These are phyloP conservation scores for Metschnikowia reukaufii DNA, from an alignment of 805 yeast genomes.

Conservation along the genomic window DNA sequence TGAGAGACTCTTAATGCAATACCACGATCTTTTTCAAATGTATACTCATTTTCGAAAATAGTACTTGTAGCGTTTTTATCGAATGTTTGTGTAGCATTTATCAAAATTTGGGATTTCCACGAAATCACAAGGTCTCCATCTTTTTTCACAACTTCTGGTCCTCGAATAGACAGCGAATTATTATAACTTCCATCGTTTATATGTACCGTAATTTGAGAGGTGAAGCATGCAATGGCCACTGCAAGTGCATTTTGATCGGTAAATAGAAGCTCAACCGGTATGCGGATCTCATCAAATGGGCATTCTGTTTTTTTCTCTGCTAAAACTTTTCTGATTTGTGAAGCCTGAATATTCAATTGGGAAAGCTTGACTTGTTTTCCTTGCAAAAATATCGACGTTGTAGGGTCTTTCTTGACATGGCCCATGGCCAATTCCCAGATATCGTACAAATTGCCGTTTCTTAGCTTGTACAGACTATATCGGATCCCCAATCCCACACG, in stretches of 20 bases:
- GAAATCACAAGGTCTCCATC: not conserved
- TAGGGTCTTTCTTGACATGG: constrained; percentile 24
- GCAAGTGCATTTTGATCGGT: constrained; percentile 34
- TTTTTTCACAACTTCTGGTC: not conserved
- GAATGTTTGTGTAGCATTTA: not conserved
- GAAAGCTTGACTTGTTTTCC: constrained; percentile 20
- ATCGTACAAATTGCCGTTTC: constrained; percentile 77
- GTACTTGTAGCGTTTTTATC: not conserved
- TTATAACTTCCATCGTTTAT: constrained; percentile 27
- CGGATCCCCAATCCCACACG: constrained; percentile 69
- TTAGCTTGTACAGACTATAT: constrained; percentile 55
- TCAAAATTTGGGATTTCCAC: not conserved
- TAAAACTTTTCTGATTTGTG: constrained; percentile 23
- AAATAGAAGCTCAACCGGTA: constrained; percentile 26
- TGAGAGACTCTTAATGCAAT: constrained; percentile 30
- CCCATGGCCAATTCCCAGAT: constrained; percentile 57
- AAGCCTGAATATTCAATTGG: constrained; percentile 30
- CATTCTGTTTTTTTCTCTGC: not conserved
- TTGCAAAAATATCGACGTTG: constrained; percentile 21
- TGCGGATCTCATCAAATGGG: constrained; percentile 23
- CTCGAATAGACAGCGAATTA: not conserved
- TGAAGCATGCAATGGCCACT: constrained; percentile 45
- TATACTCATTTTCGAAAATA: constrained; percentile 31
- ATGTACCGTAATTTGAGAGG: constrained; percentile 42
- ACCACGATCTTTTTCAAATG: constrained; percentile 37